These are phyloP conservation scores for Scheffersomyces lignosus DNA, from an alignment of 805 yeast species.

Conservation along the genomic window DNA sequence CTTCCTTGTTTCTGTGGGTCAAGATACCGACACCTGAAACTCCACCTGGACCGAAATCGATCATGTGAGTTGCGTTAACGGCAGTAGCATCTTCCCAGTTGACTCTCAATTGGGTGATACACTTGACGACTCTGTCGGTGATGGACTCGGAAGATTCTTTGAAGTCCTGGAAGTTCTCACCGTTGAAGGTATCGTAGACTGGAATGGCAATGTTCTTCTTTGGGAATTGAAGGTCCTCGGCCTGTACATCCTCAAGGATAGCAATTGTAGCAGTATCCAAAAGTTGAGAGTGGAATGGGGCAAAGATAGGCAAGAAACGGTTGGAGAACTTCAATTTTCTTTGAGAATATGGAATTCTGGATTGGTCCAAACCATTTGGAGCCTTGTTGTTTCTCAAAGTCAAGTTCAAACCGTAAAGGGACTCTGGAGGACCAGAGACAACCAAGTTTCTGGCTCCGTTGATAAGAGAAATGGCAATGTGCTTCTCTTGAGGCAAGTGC, in stretches of 20 bases:
- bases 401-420: slow-evolving; percentile 91
- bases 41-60: slow-evolving; percentile 99
- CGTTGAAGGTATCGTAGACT: slow-evolving; percentile 86
- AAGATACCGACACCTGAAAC: slow-evolving; percentile 93
- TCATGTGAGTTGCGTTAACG: slow-evolving; percentile 79
- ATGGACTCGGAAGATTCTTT: slow-evolving; percentile 39
- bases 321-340: slow-evolving; percentile 91
- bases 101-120: slow-evolving; percentile 87
- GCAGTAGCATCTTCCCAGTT: slow-evolving; percentile 91
- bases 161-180: slow-evolving; percentile 67
- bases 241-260: slow-evolving; percentile 59
- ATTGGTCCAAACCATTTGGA: slow-evolving; percentile 90
- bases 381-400: slow-evolving; percentile 93
- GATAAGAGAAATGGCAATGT: slow-evolving; percentile 83
- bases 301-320: slow-evolving; percentile 90
- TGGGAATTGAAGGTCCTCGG: slow-evolving; percentile 57
- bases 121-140: slow-evolving; percentile 68
- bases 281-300: slow-evolving; percentile 95
- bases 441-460: slow-evolving; percentile 97
- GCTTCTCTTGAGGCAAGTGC: slow-evolving; percentile 90
- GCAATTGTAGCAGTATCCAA: slow-evolving; percentile 68
- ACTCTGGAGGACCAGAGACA: slow-evolving; percentile 97
- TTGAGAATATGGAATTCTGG: slow-evolving; percentile 90
- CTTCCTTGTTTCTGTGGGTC: slow-evolving; percentile 97
- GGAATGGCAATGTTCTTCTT: slow-evolving; percentile 69